phyloP scores from a whole-genome alignment of 2,329 filamentous ascomycete species.

The Phaeosphaeriaceae sp. region DNA sequence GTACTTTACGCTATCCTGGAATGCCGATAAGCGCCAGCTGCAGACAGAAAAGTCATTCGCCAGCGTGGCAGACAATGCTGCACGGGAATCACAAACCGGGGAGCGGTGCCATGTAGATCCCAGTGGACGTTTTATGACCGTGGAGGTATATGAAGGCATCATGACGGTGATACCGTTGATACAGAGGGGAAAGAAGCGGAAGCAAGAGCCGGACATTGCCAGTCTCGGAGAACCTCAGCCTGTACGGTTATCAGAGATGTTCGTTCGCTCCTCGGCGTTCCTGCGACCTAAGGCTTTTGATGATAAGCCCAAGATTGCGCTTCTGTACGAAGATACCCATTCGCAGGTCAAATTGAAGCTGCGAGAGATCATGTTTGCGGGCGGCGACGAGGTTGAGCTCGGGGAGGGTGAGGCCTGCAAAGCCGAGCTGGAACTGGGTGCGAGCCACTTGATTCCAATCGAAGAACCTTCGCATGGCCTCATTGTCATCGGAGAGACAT shows the following conservation, averaged over 20 bases:
- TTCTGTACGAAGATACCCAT: constrained; percentile 70
- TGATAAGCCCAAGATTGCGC: constrained; percentile 65
- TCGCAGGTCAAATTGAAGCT: constrained; percentile 62
- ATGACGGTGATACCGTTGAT: constrained; percentile 69
- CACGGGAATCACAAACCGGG: constrained; percentile 79
- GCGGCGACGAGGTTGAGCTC: constrained; percentile 61
- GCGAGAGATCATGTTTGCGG: constrained; percentile 61
- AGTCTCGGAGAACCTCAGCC: constrained; percentile 68
- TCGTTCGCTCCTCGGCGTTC: constrained; percentile 71
- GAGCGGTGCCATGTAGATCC: constrained; percentile 87
- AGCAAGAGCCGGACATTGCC: constrained; percentile 57
- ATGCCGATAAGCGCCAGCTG: constrained; percentile 62
- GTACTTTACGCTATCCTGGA: constrained; percentile 91
- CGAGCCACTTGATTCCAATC: constrained; percentile 68
- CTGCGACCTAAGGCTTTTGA: constrained; percentile 60
- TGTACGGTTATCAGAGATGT: constrained; percentile 70
- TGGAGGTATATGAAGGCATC: constrained; percentile 74
- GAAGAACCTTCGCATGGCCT: constrained; percentile 62
- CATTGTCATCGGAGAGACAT: constrained; percentile 64
- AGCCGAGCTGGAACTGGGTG: constrained; percentile 64
- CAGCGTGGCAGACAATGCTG: constrained; percentile 66
- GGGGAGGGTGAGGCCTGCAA: constrained; percentile 59
- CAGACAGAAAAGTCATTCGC: constrained; percentile 65
- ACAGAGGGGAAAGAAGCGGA: constrained; percentile 59
- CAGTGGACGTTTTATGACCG: constrained; percentile 69